These are phyloP conservation scores for Chlorella vulgaris DNA, from an alignment of 139 green algal species.

Conservation along the genomic window DNA sequence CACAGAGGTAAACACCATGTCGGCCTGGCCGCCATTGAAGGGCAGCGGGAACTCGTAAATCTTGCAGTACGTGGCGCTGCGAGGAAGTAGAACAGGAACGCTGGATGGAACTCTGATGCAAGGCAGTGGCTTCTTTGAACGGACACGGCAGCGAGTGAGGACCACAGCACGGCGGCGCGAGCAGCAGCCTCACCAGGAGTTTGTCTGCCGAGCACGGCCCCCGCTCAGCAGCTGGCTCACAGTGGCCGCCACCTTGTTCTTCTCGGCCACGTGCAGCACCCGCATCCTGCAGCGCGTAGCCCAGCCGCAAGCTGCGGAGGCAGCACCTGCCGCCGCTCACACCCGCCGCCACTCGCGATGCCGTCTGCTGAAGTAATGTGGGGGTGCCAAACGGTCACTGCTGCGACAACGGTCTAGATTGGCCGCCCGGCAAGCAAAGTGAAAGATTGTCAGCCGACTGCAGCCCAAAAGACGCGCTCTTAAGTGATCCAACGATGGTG, in stretches of 20 bases:
- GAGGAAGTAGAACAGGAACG: background rate
- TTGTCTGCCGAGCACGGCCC: constrained; percentile 31
- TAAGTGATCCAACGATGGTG: background rate
- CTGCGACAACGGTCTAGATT: background rate
- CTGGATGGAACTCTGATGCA: background rate
- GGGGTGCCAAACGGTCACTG: too few species aligned
- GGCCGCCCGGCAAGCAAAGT: background rate
- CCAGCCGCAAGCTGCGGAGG: background rate
- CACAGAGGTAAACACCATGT: constrained; percentile 96
- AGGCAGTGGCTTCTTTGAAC: too few species aligned
- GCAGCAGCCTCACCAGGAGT: constrained; percentile 60
- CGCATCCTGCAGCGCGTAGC: constrained; percentile 16
- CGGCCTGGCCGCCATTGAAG: constrained; percentile 44
- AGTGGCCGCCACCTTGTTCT: constrained; percentile 90
- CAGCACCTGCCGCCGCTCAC: background rate
- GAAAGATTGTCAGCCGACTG: background rate
- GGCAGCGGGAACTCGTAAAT: constrained; percentile 87
- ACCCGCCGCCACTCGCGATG: background rate
- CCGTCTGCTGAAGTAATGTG: background rate
- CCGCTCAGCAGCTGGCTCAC: constrained; percentile 81
- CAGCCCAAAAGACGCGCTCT: background rate
- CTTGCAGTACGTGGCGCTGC: constrained; percentile 79
- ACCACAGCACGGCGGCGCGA: too few species aligned
- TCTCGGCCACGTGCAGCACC: constrained; percentile 96
- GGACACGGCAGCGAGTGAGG: too few species aligned